Base-by-base conservation (phyloP, 768 basidiomycete species). In the Holtermannia corniformis region DNA sequence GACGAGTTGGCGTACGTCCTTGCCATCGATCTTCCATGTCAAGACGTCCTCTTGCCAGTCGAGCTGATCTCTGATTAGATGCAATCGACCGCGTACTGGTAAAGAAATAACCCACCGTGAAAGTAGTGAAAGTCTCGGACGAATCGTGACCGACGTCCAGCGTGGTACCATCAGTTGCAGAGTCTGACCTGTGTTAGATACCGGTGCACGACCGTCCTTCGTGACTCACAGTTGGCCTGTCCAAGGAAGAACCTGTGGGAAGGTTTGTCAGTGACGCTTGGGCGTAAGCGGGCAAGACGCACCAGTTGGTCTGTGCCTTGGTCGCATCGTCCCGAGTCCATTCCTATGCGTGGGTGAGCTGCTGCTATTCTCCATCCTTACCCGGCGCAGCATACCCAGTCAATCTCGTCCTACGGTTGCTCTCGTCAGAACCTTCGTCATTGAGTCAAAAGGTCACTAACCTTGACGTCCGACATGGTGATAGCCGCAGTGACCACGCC, bases 21-120 rank as follows among this genome's bases (percentile, higher is more conserved):
- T 78, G 44, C 83, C 82, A 63, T 91, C 87, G 47, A 90, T 76
- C 25, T 76, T 71, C 75, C 82, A 90, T 2, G 77, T 78, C 49
- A 90, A 71, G 5, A 76, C 69, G 20, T 84, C 78, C 1, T 80
- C 81, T 60, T 82, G 78, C 88, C 88, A 91, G 70, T 90, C 82
- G 59, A 90, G 79, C 85, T 89, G 62, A 14, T n/a, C n/a, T n/a
- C n/a, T n/a, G n/a, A 16, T 37, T 42, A 37, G 32, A 37, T 52
- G 20, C 16, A n/a, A 4, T 14, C n/a, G n/a, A n/a, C n/a, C n/a
- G n/a, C 13, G 24, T 25, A n/a, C 13, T 25, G 19, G 25, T n/a
- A n/a, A n/a, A n/a, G 23, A 19, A 44, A 7, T 16, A 11, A 37
- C 57, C 42, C 42, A 66, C 60, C 13, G 60, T 58, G 25, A 61